Conservation (phyloP, 2,329 filamentous ascomycete genomes). For the Coleophoma crateriformis region DNA sequence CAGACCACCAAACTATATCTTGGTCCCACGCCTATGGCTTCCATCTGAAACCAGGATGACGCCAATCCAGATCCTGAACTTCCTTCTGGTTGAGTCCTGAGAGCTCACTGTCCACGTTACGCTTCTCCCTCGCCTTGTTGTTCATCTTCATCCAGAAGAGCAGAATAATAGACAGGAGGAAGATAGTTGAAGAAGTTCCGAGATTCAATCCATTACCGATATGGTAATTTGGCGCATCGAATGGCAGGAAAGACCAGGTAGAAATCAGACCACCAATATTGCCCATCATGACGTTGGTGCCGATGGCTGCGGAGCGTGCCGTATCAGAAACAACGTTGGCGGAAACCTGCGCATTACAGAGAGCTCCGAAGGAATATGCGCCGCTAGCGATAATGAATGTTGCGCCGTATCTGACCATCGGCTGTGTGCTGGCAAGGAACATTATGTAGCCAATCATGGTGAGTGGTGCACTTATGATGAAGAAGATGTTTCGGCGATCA, state of each 20-base stretch:
- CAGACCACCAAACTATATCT: too few species aligned
- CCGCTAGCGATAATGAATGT: conserved; percentile 64
- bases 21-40: conserved; percentile 26
- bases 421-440: conserved; percentile 53
- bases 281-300: conserved; percentile 64
- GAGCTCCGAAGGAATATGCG: conserved; percentile 56
- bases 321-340: conserved; percentile 70
- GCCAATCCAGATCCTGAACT: conserved; percentile 59
- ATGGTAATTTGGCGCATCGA: conserved; percentile 59
- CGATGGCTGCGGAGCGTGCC: conserved; percentile 60
- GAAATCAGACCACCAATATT: conserved; percentile 66
- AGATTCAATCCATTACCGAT: conserved; percentile 70
- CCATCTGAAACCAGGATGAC: conserved; percentile 62
- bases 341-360: conserved; percentile 62
- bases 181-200: conserved; percentile 49
- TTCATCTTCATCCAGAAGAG: conserved; percentile 57
- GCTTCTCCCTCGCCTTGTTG: conserved; percentile 51
- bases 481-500: conserved; percentile 55
- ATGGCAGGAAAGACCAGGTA: conserved; percentile 60
- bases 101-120: conserved; percentile 49
- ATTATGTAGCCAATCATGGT: conserved; percentile 67
- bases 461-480: conserved; percentile 53
- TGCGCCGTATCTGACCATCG: conserved; percentile 58
- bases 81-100: conserved; percentile 44
- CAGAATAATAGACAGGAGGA: conserved; percentile 43